Percentiles rank a stretch among this genome's conserved stretches.
phyloP scores from a whole-genome alignment of 164 flowering plant genomes.

The Piper betle region DNA sequence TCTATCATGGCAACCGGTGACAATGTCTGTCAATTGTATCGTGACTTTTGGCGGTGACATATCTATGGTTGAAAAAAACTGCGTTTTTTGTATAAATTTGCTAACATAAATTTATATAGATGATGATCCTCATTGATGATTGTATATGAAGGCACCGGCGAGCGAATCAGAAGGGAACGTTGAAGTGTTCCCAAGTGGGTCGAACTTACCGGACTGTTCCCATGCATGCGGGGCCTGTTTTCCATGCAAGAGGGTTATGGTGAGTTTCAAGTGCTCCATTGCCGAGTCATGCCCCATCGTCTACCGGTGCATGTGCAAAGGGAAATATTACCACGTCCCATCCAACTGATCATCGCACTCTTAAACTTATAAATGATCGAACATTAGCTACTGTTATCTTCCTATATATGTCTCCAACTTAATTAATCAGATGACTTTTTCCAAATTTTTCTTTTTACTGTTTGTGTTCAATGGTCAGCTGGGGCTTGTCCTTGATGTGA shows the following conservation, averaged over 20 bases:
- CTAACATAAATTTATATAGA: background rate
- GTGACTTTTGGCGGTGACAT: too few relatives aligned
- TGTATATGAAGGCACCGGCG: constrained; percentile 13
- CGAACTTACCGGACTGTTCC: constrained; percentile 72
- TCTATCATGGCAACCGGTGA: too few relatives aligned
- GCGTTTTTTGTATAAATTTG: too few relatives aligned
- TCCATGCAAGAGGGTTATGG: constrained; percentile 82
- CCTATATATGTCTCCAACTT: too few relatives aligned
- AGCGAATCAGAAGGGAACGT: constrained; percentile 18
- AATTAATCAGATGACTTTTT: too few relatives aligned
- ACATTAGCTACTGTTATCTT: too few relatives aligned
- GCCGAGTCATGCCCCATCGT: constrained; percentile 74
- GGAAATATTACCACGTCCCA: constrained; percentile 25
- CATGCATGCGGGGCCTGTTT: constrained; percentile 75
- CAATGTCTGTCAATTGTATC: too few relatives aligned
- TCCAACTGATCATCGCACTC: constrained; percentile 51
- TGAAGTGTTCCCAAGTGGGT: constrained; percentile 51
- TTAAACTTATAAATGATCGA: too few relatives aligned
- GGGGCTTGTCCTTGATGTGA: too few relatives aligned
- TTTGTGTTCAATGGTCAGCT: too few relatives aligned
- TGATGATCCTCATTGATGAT: background rate
- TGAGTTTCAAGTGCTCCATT: constrained; percentile 55
- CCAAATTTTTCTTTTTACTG: too few relatives aligned
- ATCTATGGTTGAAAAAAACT: too few relatives aligned
- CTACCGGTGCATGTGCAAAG: constrained; percentile 65